A percentile compares a stretch with the other conserved stretches of the same genome.
phyloP scores from a whole-genome alignment of 441 rosid species.

The Geranium incanum region DNA sequence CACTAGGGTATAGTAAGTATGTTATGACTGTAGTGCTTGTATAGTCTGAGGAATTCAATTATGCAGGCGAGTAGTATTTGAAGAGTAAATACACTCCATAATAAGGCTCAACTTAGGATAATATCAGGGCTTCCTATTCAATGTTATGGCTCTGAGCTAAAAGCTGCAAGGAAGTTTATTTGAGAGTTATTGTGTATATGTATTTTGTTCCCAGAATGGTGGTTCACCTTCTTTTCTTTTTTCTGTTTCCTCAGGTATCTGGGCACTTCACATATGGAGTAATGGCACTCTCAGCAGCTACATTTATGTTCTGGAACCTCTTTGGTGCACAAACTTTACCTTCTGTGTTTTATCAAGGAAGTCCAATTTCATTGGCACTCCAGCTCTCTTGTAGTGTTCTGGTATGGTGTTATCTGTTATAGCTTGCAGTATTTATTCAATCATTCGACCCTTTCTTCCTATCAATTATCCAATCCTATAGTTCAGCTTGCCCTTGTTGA shows the following conservation, averaged over 20 bases:
- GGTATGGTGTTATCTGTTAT: slow-evolving; percentile 38
- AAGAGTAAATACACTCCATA: too few species aligned
- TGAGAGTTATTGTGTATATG: neutral
- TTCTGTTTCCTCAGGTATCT: slow-evolving; percentile 48
- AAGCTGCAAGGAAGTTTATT: neutral
- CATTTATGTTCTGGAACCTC: slow-evolving; percentile 81
- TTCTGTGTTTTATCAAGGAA: slow-evolving; percentile 54
- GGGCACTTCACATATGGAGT: slow-evolving; percentile 97
- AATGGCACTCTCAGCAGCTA: slow-evolving; percentile 85
- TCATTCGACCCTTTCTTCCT: too few species aligned
- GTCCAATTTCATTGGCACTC: slow-evolving; percentile 71
- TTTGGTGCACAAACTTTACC: slow-evolving; percentile 68
- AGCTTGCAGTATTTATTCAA: neutral
- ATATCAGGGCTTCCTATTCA: too few species aligned
- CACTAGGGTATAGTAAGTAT: too few species aligned
- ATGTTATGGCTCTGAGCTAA: neutral
- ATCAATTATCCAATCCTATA: neutral
- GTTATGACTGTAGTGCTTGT: too few species aligned
- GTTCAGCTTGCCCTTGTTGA: neutral
- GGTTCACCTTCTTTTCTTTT: neutral
- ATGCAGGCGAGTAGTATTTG: too few species aligned
- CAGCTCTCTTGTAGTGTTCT: slow-evolving; percentile 96
- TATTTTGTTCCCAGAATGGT: neutral
- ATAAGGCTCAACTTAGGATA: too few species aligned
- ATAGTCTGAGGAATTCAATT: too few species aligned